Evolutionary conservation across 2,329 filamentous ascomycete species (phyloP).

Genomic region (Calonectria fujianensis): DNA sequence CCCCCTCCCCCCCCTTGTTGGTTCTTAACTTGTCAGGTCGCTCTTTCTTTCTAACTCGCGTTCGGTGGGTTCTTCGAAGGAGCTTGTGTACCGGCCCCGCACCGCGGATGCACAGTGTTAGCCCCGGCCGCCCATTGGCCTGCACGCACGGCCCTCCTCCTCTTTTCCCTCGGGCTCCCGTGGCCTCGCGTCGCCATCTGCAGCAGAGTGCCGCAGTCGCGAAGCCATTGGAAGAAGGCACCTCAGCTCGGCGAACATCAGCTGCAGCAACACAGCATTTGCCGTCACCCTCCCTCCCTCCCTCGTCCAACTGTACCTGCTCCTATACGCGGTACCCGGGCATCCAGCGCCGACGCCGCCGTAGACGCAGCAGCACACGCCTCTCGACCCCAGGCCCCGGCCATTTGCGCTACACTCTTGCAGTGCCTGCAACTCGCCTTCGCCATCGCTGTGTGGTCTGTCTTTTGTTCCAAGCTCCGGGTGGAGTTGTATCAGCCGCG

Average conservation of each 20-base stretch:
- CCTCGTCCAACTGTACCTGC: neutral
- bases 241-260: slow-evolving; percentile 23
- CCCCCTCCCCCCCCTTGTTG: slow-evolving; percentile 10
- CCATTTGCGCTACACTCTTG: neutral
- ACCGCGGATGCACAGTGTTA: slow-evolving; percentile 37
- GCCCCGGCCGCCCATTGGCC: slow-evolving; percentile 32
- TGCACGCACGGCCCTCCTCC: slow-evolving; percentile 41
- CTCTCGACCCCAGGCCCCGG: neutral
- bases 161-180: slow-evolving; percentile 8
- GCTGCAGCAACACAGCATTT: slow-evolving; percentile 18
- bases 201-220: slow-evolving; percentile 20
- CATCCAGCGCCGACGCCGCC: slow-evolving; percentile 1
- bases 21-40: slow-evolving; percentile 11
- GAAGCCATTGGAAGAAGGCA: slow-evolving; percentile 10
- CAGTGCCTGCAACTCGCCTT: neutral
- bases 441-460: neutral
- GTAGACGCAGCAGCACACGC: neutral
- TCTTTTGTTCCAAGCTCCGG: neutral
- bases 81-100: slow-evolving; percentile 10
- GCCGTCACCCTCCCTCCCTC: neutral
- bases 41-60: slow-evolving; percentile 6
- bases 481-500: slow-evolving; percentile 20
- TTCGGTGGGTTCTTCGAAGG: slow-evolving; percentile 15
- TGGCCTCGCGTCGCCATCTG: slow-evolving; percentile 18
- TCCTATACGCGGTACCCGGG: neutral